A percentile compares a stretch with the other conserved stretches of the same genome.
These are phyloP conservation scores for Venturia pyrina DNA, from an alignment of 2,329 filamentous ascomycete genomes.

Conservation along the genomic window DNA sequence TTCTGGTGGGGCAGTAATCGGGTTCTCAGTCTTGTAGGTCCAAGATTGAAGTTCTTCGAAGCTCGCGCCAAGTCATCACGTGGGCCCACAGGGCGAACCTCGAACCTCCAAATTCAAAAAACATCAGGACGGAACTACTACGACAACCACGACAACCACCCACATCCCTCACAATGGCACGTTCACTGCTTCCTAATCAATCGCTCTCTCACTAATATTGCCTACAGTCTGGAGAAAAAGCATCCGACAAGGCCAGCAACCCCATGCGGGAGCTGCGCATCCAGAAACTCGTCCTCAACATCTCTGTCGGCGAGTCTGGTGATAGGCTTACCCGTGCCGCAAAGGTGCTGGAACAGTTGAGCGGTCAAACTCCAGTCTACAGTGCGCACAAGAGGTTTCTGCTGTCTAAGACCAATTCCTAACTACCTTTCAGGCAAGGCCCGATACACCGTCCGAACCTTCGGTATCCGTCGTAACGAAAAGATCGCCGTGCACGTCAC, in stretches of 20 bases:
- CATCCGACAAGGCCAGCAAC: constrained; percentile 72
- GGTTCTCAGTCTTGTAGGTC: background rate
- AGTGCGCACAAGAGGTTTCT: constrained; percentile 49
- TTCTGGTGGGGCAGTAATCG: background rate
- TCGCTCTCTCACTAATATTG: constrained; percentile 19
- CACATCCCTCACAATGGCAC: constrained; percentile 31
- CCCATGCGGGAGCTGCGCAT: constrained; percentile 99
- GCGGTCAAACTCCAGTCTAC: constrained; percentile 99
- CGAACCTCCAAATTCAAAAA: constrained; percentile 16
- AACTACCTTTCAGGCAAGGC: constrained; percentile 66
- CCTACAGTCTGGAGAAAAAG: constrained; percentile 25
- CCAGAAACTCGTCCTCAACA: constrained; percentile 97
- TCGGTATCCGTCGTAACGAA: constrained; percentile 99
- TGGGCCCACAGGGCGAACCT: background rate
- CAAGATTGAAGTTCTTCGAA: background rate
- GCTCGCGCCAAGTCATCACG: background rate
- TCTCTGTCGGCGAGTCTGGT: constrained; percentile 99
- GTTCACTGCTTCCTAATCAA: constrained; percentile 3
- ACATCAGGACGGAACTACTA: background rate
- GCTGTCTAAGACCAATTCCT: constrained; percentile 10
- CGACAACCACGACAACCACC: constrained; percentile 9
- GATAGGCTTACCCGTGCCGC: constrained; percentile 99
- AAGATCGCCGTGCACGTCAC: constrained; percentile 99
- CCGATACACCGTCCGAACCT: constrained; percentile 99
- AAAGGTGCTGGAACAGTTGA: constrained; percentile 99